phyloP scores from a whole-genome alignment of 2,329 filamentous ascomycete genomes.

The Aspergillus puulaauensis region DNA sequence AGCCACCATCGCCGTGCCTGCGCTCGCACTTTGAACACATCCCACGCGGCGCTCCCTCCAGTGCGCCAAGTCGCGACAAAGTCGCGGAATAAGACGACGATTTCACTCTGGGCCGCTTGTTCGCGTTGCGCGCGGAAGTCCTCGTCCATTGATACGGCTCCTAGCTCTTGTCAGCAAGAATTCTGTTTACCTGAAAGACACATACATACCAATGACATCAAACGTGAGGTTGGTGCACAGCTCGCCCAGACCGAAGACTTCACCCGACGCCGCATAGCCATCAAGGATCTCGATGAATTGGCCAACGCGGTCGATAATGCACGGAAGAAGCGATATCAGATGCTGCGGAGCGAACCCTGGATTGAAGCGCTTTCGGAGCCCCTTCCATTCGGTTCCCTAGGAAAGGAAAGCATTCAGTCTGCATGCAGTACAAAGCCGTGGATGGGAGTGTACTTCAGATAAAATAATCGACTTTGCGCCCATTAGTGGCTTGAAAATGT shows the following conservation, averaged over 20 bases:
- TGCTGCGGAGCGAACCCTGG: constrained; percentile 30
- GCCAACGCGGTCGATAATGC: constrained; percentile 27
- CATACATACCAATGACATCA: constrained; percentile 31
- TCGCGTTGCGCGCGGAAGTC: no score
- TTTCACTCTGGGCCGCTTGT: no score
- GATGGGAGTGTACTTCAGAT: no score
- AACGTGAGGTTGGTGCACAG: constrained; percentile 29
- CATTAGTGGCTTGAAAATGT: constrained; percentile 1
- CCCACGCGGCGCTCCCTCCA: no score
- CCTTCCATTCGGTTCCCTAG: constrained; percentile 29
- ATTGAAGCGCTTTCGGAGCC: constrained; percentile 31
- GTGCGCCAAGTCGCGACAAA: no score
- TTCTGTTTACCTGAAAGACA: no score
- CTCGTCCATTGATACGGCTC: no score
- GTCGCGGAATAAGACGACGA: no score
- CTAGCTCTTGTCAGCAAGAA: no score
- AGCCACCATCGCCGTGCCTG: no score
- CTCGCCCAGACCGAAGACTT: constrained; percentile 27
- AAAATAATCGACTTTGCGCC: background rate
- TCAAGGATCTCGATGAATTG: constrained; percentile 24
- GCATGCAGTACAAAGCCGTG: no score
- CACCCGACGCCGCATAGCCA: constrained; percentile 15
- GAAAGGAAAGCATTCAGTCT: background rate
- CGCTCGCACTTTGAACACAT: no score
- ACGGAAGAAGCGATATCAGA: constrained; percentile 26